Conservation (phyloP, 768 basidiomycete species). For the Kwoniella dejecticola region DNA sequence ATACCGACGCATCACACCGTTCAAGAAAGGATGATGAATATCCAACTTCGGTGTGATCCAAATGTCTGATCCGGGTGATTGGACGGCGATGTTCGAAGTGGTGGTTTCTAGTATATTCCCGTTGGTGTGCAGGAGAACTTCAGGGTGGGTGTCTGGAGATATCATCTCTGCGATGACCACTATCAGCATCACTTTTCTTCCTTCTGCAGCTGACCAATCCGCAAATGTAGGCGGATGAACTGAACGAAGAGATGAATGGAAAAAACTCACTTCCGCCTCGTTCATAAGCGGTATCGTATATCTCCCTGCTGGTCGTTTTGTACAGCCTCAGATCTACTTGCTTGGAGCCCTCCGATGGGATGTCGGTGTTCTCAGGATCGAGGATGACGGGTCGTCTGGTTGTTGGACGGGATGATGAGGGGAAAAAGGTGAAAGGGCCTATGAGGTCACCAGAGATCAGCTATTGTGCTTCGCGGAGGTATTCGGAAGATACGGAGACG, state of each 20-base stretch:
- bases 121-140: constrained; percentile 40
- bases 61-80: constrained; percentile 7
- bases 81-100: constrained; percentile 48
- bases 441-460: background rate
- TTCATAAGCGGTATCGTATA: constrained; percentile 34
- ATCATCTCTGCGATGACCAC: background rate
- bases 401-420: background rate
- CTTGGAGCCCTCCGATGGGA: background rate
- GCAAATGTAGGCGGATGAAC: too few relatives aligned
- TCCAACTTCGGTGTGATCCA: constrained; percentile 39
- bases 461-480: too few relatives aligned
- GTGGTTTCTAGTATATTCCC: constrained; percentile 36
- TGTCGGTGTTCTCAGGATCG: constrained; percentile 20
- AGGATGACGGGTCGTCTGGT: constrained; percentile 21
- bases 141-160: constrained; percentile 19
- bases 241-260: too few relatives aligned
- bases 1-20: constrained; percentile 43
- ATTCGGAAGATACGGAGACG: too few relatives aligned
- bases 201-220: too few relatives aligned
- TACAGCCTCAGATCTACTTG: constrained; percentile 30
- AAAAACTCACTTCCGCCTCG: constrained; percentile 25
- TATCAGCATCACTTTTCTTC: background rate
- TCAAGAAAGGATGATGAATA: constrained; percentile 24
- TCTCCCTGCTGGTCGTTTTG: constrained; percentile 36
- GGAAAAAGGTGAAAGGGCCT: constrained; percentile 26